Conservation (phyloP, 768 basidiomycete genomes). For the Hysterangium stoloniferum region DNA sequence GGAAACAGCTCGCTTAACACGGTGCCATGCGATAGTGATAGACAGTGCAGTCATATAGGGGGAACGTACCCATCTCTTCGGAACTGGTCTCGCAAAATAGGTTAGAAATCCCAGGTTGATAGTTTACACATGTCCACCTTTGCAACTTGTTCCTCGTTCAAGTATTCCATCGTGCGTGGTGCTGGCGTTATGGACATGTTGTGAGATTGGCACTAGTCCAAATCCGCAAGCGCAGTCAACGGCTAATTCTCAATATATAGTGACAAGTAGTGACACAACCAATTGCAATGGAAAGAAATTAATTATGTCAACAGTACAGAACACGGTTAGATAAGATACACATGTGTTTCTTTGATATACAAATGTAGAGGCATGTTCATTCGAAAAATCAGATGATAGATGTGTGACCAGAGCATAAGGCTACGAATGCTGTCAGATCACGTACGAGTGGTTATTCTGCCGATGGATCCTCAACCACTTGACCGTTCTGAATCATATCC, state of each 20-base stretch:
- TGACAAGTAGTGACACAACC: not conserved
- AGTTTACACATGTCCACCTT: constrained; percentile 32
- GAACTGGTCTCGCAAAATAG: constrained; percentile 33
- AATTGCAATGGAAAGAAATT: not conserved
- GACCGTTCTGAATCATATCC: constrained; percentile 49
- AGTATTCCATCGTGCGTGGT: constrained; percentile 30
- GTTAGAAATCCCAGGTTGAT: not conserved
- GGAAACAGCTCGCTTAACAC: not conserved
- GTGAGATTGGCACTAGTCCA: too few relatives aligned
- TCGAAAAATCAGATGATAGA: too few relatives aligned
- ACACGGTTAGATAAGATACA: too few relatives aligned
- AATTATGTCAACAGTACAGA: too few relatives aligned
- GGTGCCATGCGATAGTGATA: not conserved
- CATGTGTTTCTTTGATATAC: not conserved
- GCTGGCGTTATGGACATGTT: not conserved
- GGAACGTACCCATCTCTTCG: constrained; percentile 45
- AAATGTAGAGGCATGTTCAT: too few relatives aligned
- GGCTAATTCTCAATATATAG: too few relatives aligned
- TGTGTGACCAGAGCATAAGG: too few relatives aligned
- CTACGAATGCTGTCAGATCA: too few relatives aligned
- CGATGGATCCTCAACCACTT: constrained; percentile 33
- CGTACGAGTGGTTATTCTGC: too few relatives aligned
- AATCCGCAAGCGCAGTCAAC: too few relatives aligned
- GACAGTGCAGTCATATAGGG: constrained; percentile 10
- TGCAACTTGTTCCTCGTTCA: constrained; percentile 50